Base-by-base conservation (phyloP, 352 stramenopile species). In the Phytophthora sp. region DNA sequence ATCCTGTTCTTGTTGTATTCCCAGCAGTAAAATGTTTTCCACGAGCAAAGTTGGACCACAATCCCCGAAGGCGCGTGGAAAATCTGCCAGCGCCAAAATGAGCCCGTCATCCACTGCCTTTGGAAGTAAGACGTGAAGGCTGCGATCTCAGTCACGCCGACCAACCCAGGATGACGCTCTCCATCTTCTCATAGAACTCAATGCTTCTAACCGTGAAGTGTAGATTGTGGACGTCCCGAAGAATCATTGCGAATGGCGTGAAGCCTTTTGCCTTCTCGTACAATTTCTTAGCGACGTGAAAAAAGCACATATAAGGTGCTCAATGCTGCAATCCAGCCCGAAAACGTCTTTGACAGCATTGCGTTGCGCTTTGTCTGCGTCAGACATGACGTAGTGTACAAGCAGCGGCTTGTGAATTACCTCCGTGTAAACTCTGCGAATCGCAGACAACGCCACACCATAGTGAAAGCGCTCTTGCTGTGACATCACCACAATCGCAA, bases 291-390 rank as follows among this genome's bases (percentile, higher is more conserved):
- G 45, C 49, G n/a, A 68, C 41, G 26, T 66, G 60, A 21, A 63
- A 69, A 18, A 45, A 69, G 24, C 44, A 58, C 61, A n/a, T n/a
- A 63, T 54, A 6, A 63, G 24, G 38, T 58, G 12, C 1, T n/a
- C n/a, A 1, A 55, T 12, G 0, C 9, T 16, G 11, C 52, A 47
- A 30, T 60, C 58, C 4, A 33, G 13, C 7, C 49, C 58, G 30
- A 60, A 55, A 9, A 60, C 58, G 18, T 50, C 29, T 2, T 50
- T 35, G 0, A 71, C n/a, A 12, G 38, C 51, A 16, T 75, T 72
- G 6, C 23, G 53, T 18, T 66, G 46, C 7, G 63, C 62, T 16
- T 57, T 39, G 39, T 69, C 62, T 0, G 63, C 57, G 41, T 66
- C 57, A 5, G 51, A 27, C 63, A 76, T 67, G 0, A 64, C 53